Percentiles rank a stretch among this genome's conserved stretches.
Evolutionary conservation across 2,329 filamentous ascomycete genomes (phyloP).

Genomic region (Fusarium sp.): DNA sequence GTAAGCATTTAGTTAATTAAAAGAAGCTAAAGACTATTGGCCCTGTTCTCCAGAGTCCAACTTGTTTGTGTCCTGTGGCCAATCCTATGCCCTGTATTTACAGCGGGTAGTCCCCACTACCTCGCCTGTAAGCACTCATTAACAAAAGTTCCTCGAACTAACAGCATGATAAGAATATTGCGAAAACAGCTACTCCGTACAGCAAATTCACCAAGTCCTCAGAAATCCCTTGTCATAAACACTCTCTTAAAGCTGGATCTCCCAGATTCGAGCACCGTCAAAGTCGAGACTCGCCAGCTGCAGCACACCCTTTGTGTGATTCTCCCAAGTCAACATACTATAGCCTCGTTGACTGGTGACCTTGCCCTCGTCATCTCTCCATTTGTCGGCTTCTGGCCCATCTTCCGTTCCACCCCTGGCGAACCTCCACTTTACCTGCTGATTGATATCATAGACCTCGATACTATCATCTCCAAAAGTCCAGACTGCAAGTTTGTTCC

Average conservation of each 20-base stretch:
- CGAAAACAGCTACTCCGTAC: too few relatives aligned
- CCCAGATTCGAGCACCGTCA: slow-evolving; percentile 32
- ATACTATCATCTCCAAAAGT: slow-evolving; percentile 21
- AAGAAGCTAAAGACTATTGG: too few relatives aligned
- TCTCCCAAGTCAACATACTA: slow-evolving; percentile 31
- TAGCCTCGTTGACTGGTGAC: slow-evolving; percentile 7
- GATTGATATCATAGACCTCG: slow-evolving; percentile 25
- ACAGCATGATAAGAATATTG: not conserved
- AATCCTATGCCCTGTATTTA: not conserved
- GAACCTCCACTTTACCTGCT: slow-evolving; percentile 30
- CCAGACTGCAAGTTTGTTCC: slow-evolving; percentile 21
- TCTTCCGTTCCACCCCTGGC: slow-evolving; percentile 29
- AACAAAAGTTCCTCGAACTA: not conserved
- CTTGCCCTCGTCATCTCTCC: slow-evolving; percentile 29
- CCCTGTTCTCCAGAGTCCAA: too few relatives aligned
- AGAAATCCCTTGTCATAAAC: too few relatives aligned
- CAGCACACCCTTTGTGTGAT: not conserved
- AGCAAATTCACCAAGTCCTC: too few relatives aligned
- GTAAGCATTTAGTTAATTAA: too few relatives aligned
- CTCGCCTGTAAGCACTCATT: not conserved
- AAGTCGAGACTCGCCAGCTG: slow-evolving; percentile 21
- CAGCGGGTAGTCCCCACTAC: not conserved
- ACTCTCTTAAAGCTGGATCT: slow-evolving; percentile 12
- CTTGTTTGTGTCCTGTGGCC: too few relatives aligned
- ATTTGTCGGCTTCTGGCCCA: slow-evolving; percentile 1